Conservation (phyloP, 768 basidiomycete species). For the Tulasnella sp. region DNA sequence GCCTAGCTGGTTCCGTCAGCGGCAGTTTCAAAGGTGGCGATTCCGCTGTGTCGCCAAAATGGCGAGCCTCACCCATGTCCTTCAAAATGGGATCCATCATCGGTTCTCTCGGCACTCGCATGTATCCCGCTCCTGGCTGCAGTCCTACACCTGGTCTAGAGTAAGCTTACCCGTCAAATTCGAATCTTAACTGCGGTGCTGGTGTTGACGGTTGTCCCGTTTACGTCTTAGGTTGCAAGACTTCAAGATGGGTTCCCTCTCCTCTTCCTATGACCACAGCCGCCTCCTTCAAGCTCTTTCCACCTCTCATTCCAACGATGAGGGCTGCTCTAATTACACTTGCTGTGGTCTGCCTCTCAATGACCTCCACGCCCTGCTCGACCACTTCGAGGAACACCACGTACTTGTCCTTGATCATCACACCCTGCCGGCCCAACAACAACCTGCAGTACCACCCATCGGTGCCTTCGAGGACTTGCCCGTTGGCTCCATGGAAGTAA, state of each 20-base stretch:
- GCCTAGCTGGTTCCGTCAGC: not conserved
- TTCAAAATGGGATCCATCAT: conserved; percentile 18
- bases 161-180: conserved; percentile 9
- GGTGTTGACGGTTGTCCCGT: not conserved
- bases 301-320: conserved; percentile 45
- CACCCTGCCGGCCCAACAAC: conserved; percentile 23
- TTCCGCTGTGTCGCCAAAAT: not conserved
- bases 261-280: conserved; percentile 45
- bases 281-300: conserved; percentile 53
- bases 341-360: conserved; percentile 74
- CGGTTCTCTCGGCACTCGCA: conserved; percentile 3
- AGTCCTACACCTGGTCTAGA: conserved; percentile 15
- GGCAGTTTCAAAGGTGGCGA: not conserved
- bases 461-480: conserved; percentile 21
- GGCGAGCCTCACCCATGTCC: conserved; percentile 17
- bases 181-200: no score
- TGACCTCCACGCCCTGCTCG: conserved; percentile 71
- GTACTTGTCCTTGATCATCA: conserved; percentile 51
- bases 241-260: conserved; percentile 36
- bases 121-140: conserved; percentile 16
- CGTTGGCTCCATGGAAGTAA: conserved; percentile 13
- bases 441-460: conserved; percentile 26
- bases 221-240: conserved; percentile 32
- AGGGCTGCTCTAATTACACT: conserved; percentile 77
- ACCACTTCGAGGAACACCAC: conserved; percentile 87